phyloP scores from a whole-genome alignment of 768 basidiomycete genomes.

The Agrocybe pediades region DNA sequence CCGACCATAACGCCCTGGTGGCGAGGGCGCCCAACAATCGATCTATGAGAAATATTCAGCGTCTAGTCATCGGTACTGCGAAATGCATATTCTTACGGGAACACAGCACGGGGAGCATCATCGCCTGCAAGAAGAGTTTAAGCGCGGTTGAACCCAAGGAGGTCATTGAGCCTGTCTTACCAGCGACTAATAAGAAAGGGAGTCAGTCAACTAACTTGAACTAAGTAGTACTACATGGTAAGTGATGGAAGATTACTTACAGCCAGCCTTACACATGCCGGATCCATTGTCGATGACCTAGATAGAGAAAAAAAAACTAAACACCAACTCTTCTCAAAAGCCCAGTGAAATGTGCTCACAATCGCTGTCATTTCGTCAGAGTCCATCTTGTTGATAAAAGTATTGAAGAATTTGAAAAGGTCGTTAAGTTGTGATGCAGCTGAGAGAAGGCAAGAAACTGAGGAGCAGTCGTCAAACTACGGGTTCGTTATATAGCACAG shows the following conservation, averaged over 20 bases:
- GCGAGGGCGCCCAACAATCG: conserved; percentile 93
- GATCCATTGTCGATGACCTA: conserved; percentile 93
- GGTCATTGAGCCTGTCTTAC: conserved; percentile 33
- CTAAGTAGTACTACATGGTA: background rate
- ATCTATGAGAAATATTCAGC: conserved; percentile 42
- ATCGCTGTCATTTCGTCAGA: conserved; percentile 9
- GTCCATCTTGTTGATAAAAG: background rate
- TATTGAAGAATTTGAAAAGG: background rate
- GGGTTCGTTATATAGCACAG: background rate
- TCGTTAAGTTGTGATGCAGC: background rate
- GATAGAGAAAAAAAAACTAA: conserved; percentile 13
- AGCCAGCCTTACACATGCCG: conserved; percentile 99
- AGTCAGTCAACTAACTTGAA: conserved; percentile 17
- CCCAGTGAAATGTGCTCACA: background rate
- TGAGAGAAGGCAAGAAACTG: background rate
- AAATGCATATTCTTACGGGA: conserved; percentile 68
- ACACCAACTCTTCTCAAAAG: background rate
- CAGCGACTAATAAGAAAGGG: conserved; percentile 54
- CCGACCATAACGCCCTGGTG: conserved; percentile 97
- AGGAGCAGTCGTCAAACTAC: background rate
- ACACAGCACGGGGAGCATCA: conserved; percentile 90
- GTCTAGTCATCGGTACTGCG: background rate
- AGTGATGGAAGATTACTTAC: conserved; percentile 48
- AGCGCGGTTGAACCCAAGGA: background rate
- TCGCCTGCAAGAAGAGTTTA: conserved; percentile 58